phyloP scores from a whole-genome alignment of 306 rosid genomes.

The Begonia peltatifolia region DNA sequence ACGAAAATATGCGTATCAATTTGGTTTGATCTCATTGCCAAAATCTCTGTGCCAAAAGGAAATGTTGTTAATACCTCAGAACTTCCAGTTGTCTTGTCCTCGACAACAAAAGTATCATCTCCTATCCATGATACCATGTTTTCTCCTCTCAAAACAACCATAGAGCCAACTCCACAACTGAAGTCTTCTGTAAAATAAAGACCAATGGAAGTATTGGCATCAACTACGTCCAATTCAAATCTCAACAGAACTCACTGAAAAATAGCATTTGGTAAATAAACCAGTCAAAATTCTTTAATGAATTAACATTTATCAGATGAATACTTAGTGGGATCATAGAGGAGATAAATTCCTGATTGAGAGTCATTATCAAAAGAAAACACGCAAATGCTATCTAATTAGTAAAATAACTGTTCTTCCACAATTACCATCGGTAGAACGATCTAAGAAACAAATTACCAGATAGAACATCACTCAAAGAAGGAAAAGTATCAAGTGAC shows the following conservation, averaged over 20 bases:
- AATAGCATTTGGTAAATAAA: background rate
- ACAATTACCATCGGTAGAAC: background rate
- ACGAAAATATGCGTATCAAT: no score
- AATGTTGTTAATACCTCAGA: constrained; percentile 35
- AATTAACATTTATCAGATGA: no score
- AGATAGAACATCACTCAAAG: constrained; percentile 39
- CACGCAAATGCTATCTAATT: no score
- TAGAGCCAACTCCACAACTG: constrained; percentile 39
- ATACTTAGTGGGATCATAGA: no score
- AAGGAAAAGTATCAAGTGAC: constrained; percentile 20
- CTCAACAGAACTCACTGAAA: constrained; percentile 1
- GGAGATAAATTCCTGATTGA: no score
- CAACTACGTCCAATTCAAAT: constrained; percentile 3
- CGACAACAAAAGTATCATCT: constrained; percentile 52
- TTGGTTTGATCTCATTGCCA: no score
- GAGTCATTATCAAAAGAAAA: no score
- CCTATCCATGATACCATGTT: constrained; percentile 47
- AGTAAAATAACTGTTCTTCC: no score
- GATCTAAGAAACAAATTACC: constrained; percentile 21
- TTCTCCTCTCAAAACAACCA: constrained; percentile 56
- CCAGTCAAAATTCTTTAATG: no score
- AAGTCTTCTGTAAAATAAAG: constrained; percentile 35
- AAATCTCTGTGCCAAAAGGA: background rate
- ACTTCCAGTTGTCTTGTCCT: constrained; percentile 31
- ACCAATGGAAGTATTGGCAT: constrained; percentile 5